These are phyloP conservation scores for rapeseed (Brassica napus) DNA, from an alignment of 345 rosid species.

Conservation along the genomic window Da-Ae NC_063448.1:16299001-16299500, in stretches of 20 bases:
- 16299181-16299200: constrained; percentile 52
- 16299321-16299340: not conserved
- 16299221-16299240: constrained; percentile 53
- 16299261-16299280: constrained; percentile 56
- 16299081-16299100: constrained; percentile 12
- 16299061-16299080: constrained; percentile 20
- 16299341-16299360: not conserved
- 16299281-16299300: constrained; percentile 48
- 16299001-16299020: constrained; percentile 19
- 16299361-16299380: not conserved
- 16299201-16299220: constrained; percentile 63
- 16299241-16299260: constrained; percentile 60
- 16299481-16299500: too few species aligned
- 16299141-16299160: constrained; percentile 43
- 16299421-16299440: too few species aligned
- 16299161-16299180: constrained; percentile 57
- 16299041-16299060: not conserved
- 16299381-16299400: too few species aligned
- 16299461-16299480: too few species aligned
- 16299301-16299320: constrained; percentile 5
- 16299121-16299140: not conserved
- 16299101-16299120: constrained; percentile 16
- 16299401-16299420: too few species aligned
- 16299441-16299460: too few species aligned
- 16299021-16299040: constrained; percentile 26